Base-by-base conservation (phyloP, 2,329 filamentous ascomycete genomes). In the Pyrenophora graminea region DNA sequence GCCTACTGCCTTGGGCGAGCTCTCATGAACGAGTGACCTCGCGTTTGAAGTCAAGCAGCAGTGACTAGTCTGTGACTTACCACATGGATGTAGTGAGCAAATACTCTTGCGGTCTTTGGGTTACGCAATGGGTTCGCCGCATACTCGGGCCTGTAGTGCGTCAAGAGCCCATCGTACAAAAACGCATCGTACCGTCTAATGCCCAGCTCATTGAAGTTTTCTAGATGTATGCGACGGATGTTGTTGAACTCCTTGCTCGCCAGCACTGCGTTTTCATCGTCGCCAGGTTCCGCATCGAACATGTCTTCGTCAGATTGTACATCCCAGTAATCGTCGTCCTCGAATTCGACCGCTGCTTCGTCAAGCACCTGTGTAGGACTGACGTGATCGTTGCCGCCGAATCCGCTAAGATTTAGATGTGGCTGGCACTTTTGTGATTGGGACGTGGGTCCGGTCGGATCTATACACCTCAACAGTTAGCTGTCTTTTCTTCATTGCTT, bases 61-160 rank as follows among this genome's bases (percentile, higher is more conserved):
- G 12, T 10, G 10, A 21, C 4, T 13, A 33, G n/a, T 15, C 19
- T 27, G 17, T 17, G n/a, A 62, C 63, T 55, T 57, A 66, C 63
- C 6, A 94, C 88, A 61, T 91, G 88, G 39, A 97, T 85, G 70
- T 97, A 97, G 73, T 97, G 91, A 71, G 88, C 88, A 70, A 97
- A 97, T 6, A 96, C 86, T 25, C 87, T 83, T 12, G 90, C 87
- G 9, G 90, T 93, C 57, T 88, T 86, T 2, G 85, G 82, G 58
- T 97, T 91, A 61, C 86, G 89, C 23, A 97, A 77, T 27, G 94
- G 92, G 33, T 76, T 81, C 8, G 79, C 79, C 43, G 74, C 74
- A 58, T 75, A 69, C 58, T 81, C 78, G 2, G 77, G 70, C 31
- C 69, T 71, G 54, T 81, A 81, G 4, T 69, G 63, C 23, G 76